Conservation (phyloP, 768 basidiomycete genomes). For the Lactarius akahatsu region DNA sequence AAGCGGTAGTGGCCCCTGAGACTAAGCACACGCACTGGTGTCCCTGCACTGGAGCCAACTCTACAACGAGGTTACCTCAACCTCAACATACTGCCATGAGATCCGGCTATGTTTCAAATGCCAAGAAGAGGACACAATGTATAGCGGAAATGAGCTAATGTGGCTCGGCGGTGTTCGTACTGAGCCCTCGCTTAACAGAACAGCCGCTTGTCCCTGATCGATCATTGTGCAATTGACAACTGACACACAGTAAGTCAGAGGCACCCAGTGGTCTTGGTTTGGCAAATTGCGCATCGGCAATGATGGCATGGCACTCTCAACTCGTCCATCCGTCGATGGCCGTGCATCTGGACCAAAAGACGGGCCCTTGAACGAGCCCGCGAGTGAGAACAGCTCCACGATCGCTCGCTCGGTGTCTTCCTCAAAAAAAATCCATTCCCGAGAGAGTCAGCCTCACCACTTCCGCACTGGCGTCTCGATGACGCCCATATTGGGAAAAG, state of each 20-base stretch:
- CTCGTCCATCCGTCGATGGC: not conserved
- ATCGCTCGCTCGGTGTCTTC: constrained; percentile 2
- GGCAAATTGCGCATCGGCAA: not conserved
- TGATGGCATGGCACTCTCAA: not conserved
- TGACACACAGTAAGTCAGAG: constrained; percentile 17
- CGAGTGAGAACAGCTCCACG: constrained; percentile 1
- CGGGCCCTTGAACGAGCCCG: not conserved
- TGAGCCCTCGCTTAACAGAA: constrained; percentile 20
- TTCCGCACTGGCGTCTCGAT: constrained; percentile 2
- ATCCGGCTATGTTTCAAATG: not conserved
- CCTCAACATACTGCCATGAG: not conserved
- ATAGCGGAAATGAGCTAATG: constrained; percentile 2
- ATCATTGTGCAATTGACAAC: constrained; percentile 6
- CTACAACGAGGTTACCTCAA: not conserved
- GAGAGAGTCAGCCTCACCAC: constrained; percentile 17
- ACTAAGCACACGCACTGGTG: not conserved
- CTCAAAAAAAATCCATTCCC: not conserved
- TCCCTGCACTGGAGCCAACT: not conserved
- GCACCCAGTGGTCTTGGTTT: not conserved
- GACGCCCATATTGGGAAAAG: constrained; percentile 1
- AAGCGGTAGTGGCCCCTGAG: not conserved
- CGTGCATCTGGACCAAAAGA: not conserved
- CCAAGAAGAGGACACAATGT: not conserved
- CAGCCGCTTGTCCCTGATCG: constrained; percentile 16
- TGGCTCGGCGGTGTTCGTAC: constrained; percentile 8